Evolutionary conservation across 805 yeast species (phyloP), one percentile per base, ranked within the genome.

Genomic region (Lipomyces orientalis): DNA sequence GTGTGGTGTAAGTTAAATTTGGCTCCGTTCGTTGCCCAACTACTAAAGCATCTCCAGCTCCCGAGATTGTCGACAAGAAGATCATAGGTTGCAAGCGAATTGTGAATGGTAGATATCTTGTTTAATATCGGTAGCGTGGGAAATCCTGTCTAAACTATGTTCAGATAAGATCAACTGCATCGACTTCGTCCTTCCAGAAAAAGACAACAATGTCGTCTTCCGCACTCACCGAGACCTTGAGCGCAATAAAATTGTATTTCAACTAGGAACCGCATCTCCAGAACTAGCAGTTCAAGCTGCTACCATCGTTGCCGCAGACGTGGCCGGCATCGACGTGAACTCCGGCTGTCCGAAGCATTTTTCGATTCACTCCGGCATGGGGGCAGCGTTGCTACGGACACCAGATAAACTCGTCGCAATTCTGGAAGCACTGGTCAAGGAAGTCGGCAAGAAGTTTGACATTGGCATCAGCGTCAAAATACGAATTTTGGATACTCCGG

Each of bases 271-370:
- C 0, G 84, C 97, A 0, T 84, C 87, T 69, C 88, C 98, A 0
- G 89, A 87, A 0, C 79, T 93, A 25, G 99, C 99, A 0, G 97
- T 93, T 0, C 81, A 89, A 68, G 99, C 98, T 0, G 98, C 97
- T 0, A 80, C 84, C 62, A 83, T 88, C 55, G 90, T 95, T 2
- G 91, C 93, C 8, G 75, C 82, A 1, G 98, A 95, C 77, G 98
- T 95, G 2, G 93, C 87, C 70, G 98, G 97, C 8, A 90, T 95
- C 4, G 99, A 95, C 76, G 84, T 95, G 66, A 95, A 95, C 77
- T 92, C 97, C 35, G 99, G 99, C 4, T 95, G 99, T 79, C 99
- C 99, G 2, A 95, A 94, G 77, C 98, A 93, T 73, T 95, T 95
- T 75, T 90, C 97, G 0, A 84, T 93, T 2, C 99, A 95, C 78